Percentiles rank a stretch among this genome's conserved stretches.
These are phyloP conservation scores for Alternaria gansuensis DNA, from an alignment of 2,329 filamentous ascomycete species.

Conservation along the genomic window DNA sequence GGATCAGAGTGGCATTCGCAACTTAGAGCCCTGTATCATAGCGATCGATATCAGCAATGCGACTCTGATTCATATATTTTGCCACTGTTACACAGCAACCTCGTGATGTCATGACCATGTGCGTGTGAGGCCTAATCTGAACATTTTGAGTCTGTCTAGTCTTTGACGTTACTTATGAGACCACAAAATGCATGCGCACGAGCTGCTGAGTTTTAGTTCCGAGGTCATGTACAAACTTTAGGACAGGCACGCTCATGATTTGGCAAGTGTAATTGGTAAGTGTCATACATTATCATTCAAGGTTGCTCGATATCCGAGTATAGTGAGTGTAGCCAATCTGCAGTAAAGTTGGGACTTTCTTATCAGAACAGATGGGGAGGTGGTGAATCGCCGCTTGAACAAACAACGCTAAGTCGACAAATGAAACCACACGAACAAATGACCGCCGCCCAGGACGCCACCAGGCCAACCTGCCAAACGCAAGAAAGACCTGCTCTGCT, in stretches of 20 bases:
- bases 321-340: slow-evolving; percentile 17
- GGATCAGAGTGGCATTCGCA: slow-evolving; percentile 38
- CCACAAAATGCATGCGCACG: not conserved
- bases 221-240: too few relatives aligned
- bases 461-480: slow-evolving; percentile 9
- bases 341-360: slow-evolving; percentile 10
- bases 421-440: slow-evolving; percentile 5
- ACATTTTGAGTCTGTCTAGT: not conserved
- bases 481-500: slow-evolving; percentile 10
- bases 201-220: too few relatives aligned
- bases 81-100: not conserved
- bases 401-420: slow-evolving; percentile 10
- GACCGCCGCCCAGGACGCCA: slow-evolving; percentile 8
- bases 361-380: slow-evolving; percentile 2
- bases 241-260: not conserved
- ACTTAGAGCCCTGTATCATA: slow-evolving; percentile 43
- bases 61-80: slow-evolving; percentile 34
- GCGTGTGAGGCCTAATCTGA: not conserved
- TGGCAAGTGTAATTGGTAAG: not conserved
- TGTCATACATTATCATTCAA: slow-evolving; percentile 22
- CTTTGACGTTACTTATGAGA: not conserved
- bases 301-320: slow-evolving; percentile 10
- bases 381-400: slow-evolving; percentile 4
- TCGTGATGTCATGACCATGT: slow-evolving; percentile 18
- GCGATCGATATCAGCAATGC: slow-evolving; percentile 41